Base-by-base conservation (phyloP, 106 monocot genomes). In the Apostasia ramifera region DNA sequence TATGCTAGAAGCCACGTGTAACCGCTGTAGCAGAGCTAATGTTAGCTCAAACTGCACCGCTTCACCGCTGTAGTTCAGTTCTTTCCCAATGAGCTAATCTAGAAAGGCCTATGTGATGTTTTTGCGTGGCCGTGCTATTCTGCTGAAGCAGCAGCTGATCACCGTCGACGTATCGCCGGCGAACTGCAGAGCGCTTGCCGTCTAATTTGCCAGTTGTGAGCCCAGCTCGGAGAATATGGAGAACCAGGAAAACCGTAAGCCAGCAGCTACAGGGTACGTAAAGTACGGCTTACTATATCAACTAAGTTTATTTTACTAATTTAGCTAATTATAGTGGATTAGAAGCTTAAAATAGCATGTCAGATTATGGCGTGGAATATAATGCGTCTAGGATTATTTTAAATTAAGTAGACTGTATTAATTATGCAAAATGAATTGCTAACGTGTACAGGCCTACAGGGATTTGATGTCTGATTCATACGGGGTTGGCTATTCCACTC, bases 401-500 rank as follows among this genome's bases (percentile, higher is more conserved):
- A 26, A 26, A 26, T 26, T 26, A 26, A 26, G 26, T 26, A 26
- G 26, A 26, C 26, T 26, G 26, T 26, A 26, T 26, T 26, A 26
- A 26, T 26, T 26, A 26, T 26, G 26, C 26, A 26, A 26, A 26
- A 26, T 26, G 26, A 26, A 26, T 26, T 26, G 26, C 26, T 26
- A 26, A 26, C 26, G 26, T 26, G 26, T 26, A 26, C 26, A 26
- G 26, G 26, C 52, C 10, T 52, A 52, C n/a, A 77, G 85, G 43
- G 77, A 81, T 70, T 53, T 41, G 10, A 77, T 80, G 85, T 45
- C 54, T 13, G 63, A 81, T 63, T 85, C 85, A 42, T 81, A 78
- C 55, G 81, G 77, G 26, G 70, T 71, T 13, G 77, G 55, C 2
- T 74, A 85, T 42, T 57, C 81, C 0, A 85, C 85, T n/a, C 77